These are phyloP conservation scores for Malus hybrid DNA, from an alignment of 331 rosid genomes.

Conservation along the genomic window DNA sequence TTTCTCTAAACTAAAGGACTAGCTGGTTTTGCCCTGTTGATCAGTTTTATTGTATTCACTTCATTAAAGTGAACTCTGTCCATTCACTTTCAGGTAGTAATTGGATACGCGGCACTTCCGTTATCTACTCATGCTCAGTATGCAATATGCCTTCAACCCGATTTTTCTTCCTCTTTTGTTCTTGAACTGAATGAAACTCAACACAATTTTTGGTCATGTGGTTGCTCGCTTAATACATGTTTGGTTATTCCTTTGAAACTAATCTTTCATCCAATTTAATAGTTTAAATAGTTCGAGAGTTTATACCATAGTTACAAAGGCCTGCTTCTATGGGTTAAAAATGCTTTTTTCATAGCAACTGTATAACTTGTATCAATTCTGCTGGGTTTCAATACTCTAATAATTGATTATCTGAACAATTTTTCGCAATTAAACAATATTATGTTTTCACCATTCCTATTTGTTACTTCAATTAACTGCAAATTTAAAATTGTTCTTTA, in stretches of 20 bases:
- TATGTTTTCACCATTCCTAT: not conserved
- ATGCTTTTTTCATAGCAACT: not conserved
- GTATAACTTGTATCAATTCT: not conserved
- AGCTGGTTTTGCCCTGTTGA: constrained; percentile 1
- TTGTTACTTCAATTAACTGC: not conserved
- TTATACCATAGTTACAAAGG: not conserved
- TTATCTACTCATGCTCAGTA: constrained; percentile 95
- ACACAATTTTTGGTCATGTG: not conserved
- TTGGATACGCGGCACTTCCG: constrained; percentile 89
- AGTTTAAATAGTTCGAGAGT: not conserved
- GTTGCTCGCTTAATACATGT: not conserved
- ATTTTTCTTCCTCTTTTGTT: constrained; percentile 15
- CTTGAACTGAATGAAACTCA: not conserved
- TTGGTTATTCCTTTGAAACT: not conserved
- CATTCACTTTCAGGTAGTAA: constrained; percentile 55
- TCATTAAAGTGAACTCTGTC: constrained; percentile 13
- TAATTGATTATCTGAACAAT: not conserved
- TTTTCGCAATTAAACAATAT: not conserved
- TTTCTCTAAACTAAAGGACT: not conserved
- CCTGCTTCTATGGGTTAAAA: not conserved
- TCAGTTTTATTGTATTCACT: not conserved
- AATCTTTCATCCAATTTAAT: not conserved
- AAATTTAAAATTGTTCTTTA: not conserved
- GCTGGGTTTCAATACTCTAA: not conserved
- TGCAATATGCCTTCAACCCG: constrained; percentile 30